phyloP scores from a whole-genome alignment of 495 filamentous ascomycete species.

The Aspergillus cristatus region DNA sequence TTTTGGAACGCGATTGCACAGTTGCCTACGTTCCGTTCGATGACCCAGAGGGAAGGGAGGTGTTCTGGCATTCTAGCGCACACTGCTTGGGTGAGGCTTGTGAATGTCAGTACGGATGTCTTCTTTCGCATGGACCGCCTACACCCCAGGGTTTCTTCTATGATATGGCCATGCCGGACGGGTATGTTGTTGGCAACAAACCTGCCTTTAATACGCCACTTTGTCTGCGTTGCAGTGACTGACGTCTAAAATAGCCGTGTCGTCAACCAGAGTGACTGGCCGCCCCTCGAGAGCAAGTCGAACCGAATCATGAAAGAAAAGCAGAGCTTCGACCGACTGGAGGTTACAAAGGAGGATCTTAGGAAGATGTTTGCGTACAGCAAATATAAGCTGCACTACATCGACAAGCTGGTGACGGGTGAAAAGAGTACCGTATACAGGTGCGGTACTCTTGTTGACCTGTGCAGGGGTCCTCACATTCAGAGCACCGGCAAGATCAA shows the following conservation, averaged over 20 bases:
- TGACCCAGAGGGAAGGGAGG: constrained; percentile 69
- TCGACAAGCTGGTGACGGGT: constrained; percentile 86
- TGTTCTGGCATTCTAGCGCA: constrained; percentile 90
- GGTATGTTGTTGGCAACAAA: constrained; percentile 22
- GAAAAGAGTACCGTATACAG: constrained; percentile 91
- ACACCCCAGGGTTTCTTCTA: constrained; percentile 96
- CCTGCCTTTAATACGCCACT: not conserved
- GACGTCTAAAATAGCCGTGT: constrained; percentile 35
- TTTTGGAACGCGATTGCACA: constrained; percentile 65
- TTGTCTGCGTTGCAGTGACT: constrained; percentile 9
- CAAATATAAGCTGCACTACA: constrained; percentile 93
- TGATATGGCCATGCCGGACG: constrained; percentile 81
- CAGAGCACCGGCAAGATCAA: constrained; percentile 89
- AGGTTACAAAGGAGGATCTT: constrained; percentile 79
- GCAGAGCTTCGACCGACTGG: constrained; percentile 85
- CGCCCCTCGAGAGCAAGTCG: constrained; percentile 66
- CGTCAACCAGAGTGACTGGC: constrained; percentile 67
- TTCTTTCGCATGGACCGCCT: constrained; percentile 87
- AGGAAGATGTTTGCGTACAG: constrained; percentile 95
- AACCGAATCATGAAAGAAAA: constrained; percentile 85
- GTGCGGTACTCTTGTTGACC: constrained; percentile 69
- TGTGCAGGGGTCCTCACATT: constrained; percentile 78
- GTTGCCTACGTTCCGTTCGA: constrained; percentile 79
- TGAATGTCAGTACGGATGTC: constrained; percentile 80
- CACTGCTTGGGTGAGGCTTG: constrained; percentile 91